Evolutionary conservation across 495 filamentous ascomycete species (phyloP), one percentile per base, ranked within the genome.

Genomic region (Lasiosphaeriaceae sp.): DNA sequence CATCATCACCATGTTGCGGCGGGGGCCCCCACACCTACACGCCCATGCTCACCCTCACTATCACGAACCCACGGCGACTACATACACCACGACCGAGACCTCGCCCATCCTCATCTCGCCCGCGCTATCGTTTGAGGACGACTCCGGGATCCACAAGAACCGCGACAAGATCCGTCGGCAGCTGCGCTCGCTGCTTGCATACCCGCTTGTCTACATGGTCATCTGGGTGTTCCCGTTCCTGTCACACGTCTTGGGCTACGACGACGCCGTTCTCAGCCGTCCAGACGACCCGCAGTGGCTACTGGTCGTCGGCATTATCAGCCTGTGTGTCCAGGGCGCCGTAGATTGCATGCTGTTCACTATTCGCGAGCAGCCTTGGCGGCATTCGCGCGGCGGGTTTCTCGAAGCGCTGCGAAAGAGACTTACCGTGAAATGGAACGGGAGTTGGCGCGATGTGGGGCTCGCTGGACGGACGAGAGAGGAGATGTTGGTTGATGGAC

Each of bases 201-300:
- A 92, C 68, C 88, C 88, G 7, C 62, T 83, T 14, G 74, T 85
- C 49, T 90, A 90, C 72, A 75, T 86, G n/a, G 61, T 83, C 23
- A 80, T 88, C 70, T 92, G 88, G 88, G 66, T 87, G 35, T 68
- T 84, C n/a, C 87, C 88, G 12, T 88, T 90, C 64, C 69, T 86
- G 14, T 74, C 73, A 22, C 83, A 90, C 66, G 74, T 80, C 51
- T 61, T 84, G 37, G 75, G 78, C 39, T 89, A 85, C 70, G 74
- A 79, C 50, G 78, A 86, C 61, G 61, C 73, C 16, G 57, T 65
- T 20, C 57, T 8, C 6, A 47, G 51, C 9, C 26, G 26, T 31
- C 26, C 26, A 20, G 60, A 82, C 55, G 78, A 81, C 11, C 78
- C 80, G 4, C 80, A 79, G 46, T 75, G 71, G 54, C 66, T 90